Conservation (phyloP, 768 basidiomycete genomes). For the Favolaschia claudopus region DNA sequence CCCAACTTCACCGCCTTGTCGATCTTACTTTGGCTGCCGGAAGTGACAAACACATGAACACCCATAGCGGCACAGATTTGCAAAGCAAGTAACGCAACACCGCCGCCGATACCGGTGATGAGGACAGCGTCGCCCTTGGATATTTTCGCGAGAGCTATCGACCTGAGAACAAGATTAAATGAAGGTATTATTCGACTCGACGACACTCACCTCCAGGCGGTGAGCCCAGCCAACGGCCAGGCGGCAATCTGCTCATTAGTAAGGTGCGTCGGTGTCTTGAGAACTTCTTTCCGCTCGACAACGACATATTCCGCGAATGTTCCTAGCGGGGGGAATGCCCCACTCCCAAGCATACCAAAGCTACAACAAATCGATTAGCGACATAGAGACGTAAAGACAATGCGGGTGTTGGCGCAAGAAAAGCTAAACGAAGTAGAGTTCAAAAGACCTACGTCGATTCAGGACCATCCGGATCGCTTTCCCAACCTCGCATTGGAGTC, state of each 20-base stretch:
- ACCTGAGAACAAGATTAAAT: too few relatives aligned
- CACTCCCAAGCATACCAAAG: slow-evolving; percentile 76
- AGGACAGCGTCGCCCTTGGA: slow-evolving; percentile 73
- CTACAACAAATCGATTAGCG: slow-evolving; percentile 42
- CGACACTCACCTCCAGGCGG: slow-evolving; percentile 82
- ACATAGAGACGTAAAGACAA: too few relatives aligned
- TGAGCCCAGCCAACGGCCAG: slow-evolving; percentile 80
- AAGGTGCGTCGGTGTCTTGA: slow-evolving; percentile 71
- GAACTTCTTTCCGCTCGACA: slow-evolving; percentile 73
- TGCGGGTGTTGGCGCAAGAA: slow-evolving; percentile 24
- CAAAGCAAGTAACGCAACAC: slow-evolving; percentile 79
- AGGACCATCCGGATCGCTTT: slow-evolving; percentile 66
- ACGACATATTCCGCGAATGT: slow-evolving; percentile 82
- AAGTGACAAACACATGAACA: slow-evolving; percentile 85
- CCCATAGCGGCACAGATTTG: slow-evolving; percentile 81
- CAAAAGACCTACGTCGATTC: slow-evolving; percentile 58
- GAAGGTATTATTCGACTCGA: too few relatives aligned
- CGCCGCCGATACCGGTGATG: slow-evolving; percentile 85
- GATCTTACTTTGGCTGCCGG: slow-evolving; percentile 74
- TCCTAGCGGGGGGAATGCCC: slow-evolving; percentile 59
- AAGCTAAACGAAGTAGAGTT: background rate
- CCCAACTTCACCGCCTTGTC: slow-evolving; percentile 69
- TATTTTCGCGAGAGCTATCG: slow-evolving; percentile 61
- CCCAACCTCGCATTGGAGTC: slow-evolving; percentile 82
- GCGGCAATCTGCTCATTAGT: slow-evolving; percentile 74